These are phyloP conservation scores for Rhodotorula sp. DNA, from an alignment of 1,284 basidiomycete genomes.

Conservation along the genomic window DNA sequence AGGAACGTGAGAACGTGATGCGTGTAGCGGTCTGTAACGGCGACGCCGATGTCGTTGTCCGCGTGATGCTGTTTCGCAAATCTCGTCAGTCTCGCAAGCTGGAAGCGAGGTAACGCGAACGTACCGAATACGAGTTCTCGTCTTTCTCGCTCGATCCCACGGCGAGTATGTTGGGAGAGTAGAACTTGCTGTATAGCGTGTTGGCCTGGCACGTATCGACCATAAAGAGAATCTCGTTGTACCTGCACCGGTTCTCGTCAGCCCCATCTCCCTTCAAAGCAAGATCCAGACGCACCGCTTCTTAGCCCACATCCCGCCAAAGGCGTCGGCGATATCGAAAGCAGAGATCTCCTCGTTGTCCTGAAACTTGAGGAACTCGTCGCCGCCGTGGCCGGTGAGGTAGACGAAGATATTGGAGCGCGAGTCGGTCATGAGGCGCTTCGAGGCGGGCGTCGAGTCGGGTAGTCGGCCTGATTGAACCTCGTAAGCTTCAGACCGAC, in stretches of 20 bases:
- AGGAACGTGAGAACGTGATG: constrained; percentile 88
- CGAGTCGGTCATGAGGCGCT: constrained; percentile 85
- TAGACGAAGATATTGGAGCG: constrained; percentile 95
- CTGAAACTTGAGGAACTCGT: constrained; percentile 98
- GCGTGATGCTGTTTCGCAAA: constrained; percentile 71
- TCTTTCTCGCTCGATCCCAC: constrained; percentile 84
- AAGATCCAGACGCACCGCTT: constrained; percentile 60
- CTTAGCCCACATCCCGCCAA: constrained; percentile 98
- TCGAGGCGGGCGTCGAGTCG: constrained; percentile 76
- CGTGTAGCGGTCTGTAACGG: constrained; percentile 93
- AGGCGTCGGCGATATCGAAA: constrained; percentile 91
- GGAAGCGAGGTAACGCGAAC: background rate
- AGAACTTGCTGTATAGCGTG: constrained; percentile 90
- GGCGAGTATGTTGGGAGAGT: constrained; percentile 92
- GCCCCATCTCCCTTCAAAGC: background rate
- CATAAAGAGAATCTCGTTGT: constrained; percentile 97
- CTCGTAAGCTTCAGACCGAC: background rate
- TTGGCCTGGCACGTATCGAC: constrained; percentile 98
- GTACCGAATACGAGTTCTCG: constrained; percentile 89
- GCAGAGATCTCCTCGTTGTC: constrained; percentile 97
- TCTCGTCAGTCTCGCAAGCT: no score
- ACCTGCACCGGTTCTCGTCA: constrained; percentile 55
- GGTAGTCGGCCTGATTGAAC: constrained; percentile 59
- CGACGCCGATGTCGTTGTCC: constrained; percentile 88
- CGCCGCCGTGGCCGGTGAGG: constrained; percentile 96